Conservation (phyloP, 2,329 filamentous ascomycete species). For the Phialocephala subalpina region DNA sequence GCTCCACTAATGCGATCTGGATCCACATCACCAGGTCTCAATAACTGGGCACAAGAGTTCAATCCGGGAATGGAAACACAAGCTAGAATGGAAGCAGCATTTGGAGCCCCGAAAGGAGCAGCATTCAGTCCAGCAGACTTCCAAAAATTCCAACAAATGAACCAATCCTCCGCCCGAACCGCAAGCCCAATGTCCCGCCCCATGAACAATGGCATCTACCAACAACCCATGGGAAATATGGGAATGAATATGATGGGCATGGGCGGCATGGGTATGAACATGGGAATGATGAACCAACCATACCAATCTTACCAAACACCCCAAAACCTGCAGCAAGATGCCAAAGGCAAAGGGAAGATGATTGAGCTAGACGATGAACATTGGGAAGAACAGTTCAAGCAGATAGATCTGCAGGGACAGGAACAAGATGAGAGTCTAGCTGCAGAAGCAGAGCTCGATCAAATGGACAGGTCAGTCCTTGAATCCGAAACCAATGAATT, state of each 20-base stretch:
- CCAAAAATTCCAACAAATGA: constrained; percentile 82
- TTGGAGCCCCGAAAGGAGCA: constrained; percentile 63
- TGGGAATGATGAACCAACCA: constrained; percentile 52
- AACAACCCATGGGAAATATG: constrained; percentile 62
- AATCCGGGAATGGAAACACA: constrained; percentile 62
- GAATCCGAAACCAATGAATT: constrained; percentile 78
- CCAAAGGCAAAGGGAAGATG: constrained; percentile 88
- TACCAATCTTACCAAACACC: constrained; percentile 47
- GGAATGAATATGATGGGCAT: constrained; percentile 57
- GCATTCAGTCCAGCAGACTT: constrained; percentile 87
- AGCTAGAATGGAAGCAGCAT: constrained; percentile 75
- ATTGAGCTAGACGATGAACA: constrained; percentile 92
- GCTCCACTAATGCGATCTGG: constrained; percentile 38
- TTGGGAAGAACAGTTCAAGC: constrained; percentile 96
- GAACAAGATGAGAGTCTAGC: constrained; percentile 50
- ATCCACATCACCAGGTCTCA: constrained; percentile 47
- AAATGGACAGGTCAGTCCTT: constrained; percentile 83
- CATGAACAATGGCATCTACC: constrained; percentile 56
- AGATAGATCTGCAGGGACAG: constrained; percentile 74
- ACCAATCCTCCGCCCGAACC: constrained; percentile 60
- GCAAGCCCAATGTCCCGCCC: constrained; percentile 64
- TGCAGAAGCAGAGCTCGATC: constrained; percentile 74
- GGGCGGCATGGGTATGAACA: constrained; percentile 49
- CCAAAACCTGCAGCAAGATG: constrained; percentile 53
- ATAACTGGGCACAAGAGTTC: constrained; percentile 71